A percentile compares a stretch with the other conserved stretches of the same genome.
Conservation (phyloP, 768 basidiomycete species). For the Terana coerulea region DNA sequence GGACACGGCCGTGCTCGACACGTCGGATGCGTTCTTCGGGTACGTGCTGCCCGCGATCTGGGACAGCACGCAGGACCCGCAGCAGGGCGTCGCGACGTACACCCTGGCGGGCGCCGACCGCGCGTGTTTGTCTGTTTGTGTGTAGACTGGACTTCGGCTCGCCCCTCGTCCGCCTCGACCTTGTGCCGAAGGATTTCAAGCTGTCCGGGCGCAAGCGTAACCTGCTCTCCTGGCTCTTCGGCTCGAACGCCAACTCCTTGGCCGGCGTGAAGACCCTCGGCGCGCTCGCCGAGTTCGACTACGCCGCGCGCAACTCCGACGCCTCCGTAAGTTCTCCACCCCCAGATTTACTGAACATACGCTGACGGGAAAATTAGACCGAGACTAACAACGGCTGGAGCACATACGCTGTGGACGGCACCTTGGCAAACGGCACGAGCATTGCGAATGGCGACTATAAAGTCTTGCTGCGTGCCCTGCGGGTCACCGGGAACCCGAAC, state of each 20-base stretch:
- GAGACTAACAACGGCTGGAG: slow-evolving; percentile 27
- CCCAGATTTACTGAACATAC: too few species aligned
- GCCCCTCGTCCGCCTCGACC: slow-evolving; percentile 41
- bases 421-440: slow-evolving; percentile 34
- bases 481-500: slow-evolving; percentile 38
- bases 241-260: slow-evolving; percentile 32
- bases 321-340: slow-evolving; percentile 14
- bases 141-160: slow-evolving; percentile 49
- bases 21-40: slow-evolving; percentile 44
- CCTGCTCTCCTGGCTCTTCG: slow-evolving; percentile 37
- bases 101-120: slow-evolving; percentile 38
- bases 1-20: slow-evolving; percentile 47
- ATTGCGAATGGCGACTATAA: slow-evolving; percentile 39
- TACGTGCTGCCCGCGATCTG: slow-evolving; percentile 37
- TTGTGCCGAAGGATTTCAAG: slow-evolving; percentile 40
- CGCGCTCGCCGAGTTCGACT: slow-evolving; percentile 43
- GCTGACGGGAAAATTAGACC: too few species aligned
- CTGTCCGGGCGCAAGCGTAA: slow-evolving; percentile 27
- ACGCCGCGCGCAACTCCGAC: slow-evolving; percentile 42
- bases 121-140: too few species aligned
- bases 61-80: slow-evolving; percentile 36
- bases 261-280: slow-evolving; percentile 38
- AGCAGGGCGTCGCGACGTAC: slow-evolving; percentile 43
- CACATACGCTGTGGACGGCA: slow-evolving; percentile 21
- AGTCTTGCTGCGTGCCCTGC: slow-evolving; percentile 37